Evolutionary conservation across 495 filamentous ascomycete genomes (phyloP).

Genomic region (Pseudevernia furfuracea): DNA sequence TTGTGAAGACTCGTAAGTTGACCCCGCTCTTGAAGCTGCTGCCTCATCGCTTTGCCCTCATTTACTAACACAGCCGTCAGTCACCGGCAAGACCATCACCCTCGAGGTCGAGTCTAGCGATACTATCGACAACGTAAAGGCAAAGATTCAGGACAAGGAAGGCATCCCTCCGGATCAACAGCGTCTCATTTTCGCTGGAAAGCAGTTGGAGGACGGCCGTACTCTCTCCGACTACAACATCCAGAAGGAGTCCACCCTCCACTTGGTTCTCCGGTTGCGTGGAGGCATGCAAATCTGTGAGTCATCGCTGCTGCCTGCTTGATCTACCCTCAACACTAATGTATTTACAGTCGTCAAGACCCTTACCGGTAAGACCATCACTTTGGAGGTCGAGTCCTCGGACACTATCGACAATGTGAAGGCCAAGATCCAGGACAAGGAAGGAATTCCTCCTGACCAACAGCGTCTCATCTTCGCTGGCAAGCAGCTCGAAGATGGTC

Average conservation of each 20-base stretch:
- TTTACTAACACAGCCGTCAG: conserved; percentile 33
- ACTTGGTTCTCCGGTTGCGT: conserved; percentile 93
- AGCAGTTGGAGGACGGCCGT: conserved; percentile 95
- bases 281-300: conserved; percentile 98
- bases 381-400: conserved; percentile 90
- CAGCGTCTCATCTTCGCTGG: conserved; percentile 68
- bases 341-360: conserved; percentile 63
- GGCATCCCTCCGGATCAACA: conserved; percentile 97
- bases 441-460: conserved; percentile 71
- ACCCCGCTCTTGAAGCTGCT: conserved; percentile 23
- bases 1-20: conserved; percentile 88
- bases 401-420: conserved; percentile 97
- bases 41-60: conserved; percentile 14
- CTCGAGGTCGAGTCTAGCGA: conserved; percentile 97
- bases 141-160: conserved; percentile 99
- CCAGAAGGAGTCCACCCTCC: conserved; percentile 94
- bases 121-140: conserved; percentile 98
- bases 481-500: conserved; percentile 66
- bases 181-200: conserved; percentile 96
- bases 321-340: conserved; percentile 21
- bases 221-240: conserved; percentile 98
- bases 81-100: conserved; percentile 99
- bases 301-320: conserved; percentile 31
- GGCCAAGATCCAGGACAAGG: conserved; percentile 72
- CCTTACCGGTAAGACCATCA: conserved; percentile 96